Evolutionary conservation across 257 asterid genomes (phyloP), one percentile per base, ranked within the genome.

Genomic region (Penstemon eatonii): DNA sequence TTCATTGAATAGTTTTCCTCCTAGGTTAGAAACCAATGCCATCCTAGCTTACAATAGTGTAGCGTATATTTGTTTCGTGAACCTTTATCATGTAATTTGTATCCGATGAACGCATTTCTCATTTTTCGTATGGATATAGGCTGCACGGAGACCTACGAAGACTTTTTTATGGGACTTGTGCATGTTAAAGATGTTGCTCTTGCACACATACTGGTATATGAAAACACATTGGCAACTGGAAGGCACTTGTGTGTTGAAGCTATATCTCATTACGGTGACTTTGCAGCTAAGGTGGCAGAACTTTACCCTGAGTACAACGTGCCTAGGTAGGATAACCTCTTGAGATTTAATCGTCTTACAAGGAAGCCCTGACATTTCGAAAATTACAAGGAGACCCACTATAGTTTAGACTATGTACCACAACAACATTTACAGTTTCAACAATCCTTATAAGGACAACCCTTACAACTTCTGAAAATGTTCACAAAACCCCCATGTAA

Each of bases 201-300:
- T 33, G 84, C 84, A 42, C 84, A 79, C 56, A 15, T 79, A 51
- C 73, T 79, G 64, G 74, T 75, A 5, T 79, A 76, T 54, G 84
- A 79, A 60, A 79, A 75, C 59, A 66, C 50, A 54, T 69, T 74
- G 56, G 84, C 84, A 9, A 65, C 71, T 25, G 84, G 84, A 40
- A 76, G 84, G 57, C 76, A 79, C 76, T 11, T 79, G 57, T 79
- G 84, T 45, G 75, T 72, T 37, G 81, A 79, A 70, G 74, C 81
- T 36, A 55, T 73, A 53, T 56, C 88, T 65, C 87, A 81, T 57
- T 87, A 71, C 43, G 85, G 87, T 42, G 91, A 87, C 75, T 85
- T 87, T 62, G 89, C 88, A 5, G 83, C 91, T 72, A 85, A 79
- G 76, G 86, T 83, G 66, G 85, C 89, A 0, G 85, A 85, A 73